These are phyloP conservation scores for Lomentospora prolificans DNA, from an alignment of 2,329 filamentous ascomycete species.

Conservation along the genomic window DNA sequence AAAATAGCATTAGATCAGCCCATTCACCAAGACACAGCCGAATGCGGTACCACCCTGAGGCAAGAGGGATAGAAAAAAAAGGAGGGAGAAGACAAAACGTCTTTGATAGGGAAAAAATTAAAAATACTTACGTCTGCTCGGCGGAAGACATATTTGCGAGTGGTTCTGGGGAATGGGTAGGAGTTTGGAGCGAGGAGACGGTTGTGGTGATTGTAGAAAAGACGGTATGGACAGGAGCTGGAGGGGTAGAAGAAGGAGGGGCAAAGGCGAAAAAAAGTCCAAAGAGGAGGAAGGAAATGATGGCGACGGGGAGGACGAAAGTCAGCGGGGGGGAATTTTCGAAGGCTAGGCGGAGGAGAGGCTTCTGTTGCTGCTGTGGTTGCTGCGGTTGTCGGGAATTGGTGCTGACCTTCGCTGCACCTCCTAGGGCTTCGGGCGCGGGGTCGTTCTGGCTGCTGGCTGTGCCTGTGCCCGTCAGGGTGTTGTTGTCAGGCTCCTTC, in stretches of 20 bases:
- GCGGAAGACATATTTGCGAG: constrained; percentile 17
- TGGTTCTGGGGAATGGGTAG: constrained; percentile 1
- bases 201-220: background rate
- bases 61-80: too few species aligned
- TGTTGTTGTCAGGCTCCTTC: too few species aligned
- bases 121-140: constrained; percentile 60
- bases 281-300: constrained; percentile 3
- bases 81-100: too few species aligned
- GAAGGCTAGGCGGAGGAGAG: background rate
- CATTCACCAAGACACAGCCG: constrained; percentile 9
- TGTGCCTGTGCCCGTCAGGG: too few species aligned
- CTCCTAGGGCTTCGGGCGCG: too few species aligned
- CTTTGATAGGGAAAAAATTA: background rate
- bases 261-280: background rate
- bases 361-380: background rate
- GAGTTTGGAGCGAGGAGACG: background rate
- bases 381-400: background rate
- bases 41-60: constrained; percentile 28
- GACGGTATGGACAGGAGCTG: background rate
- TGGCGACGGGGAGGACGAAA: constrained; percentile 2
- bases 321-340: constrained; percentile 7
- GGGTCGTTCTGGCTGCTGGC: background rate
- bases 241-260: background rate
- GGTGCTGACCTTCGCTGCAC: background rate
- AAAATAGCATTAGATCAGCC: background rate